Evolutionary conservation across 2,329 filamentous ascomycete genomes (phyloP).

Genomic region (Graphium sp.): DNA sequence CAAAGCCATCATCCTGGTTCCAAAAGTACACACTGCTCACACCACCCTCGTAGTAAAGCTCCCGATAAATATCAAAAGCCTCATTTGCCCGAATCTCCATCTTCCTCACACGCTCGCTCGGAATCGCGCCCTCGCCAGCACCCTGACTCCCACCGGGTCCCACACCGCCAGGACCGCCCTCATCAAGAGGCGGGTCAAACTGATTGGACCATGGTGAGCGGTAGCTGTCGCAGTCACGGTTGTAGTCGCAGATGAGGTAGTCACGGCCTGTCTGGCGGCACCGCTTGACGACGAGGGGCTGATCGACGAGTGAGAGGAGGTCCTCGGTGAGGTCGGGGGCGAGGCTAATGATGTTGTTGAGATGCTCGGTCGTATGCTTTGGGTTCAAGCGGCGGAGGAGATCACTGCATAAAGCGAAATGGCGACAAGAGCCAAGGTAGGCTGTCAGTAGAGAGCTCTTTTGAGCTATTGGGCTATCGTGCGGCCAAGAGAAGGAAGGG

Average conservation of each 20-base stretch:
- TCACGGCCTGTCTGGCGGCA: slow-evolving; percentile 83
- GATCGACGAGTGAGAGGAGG: slow-evolving; percentile 92
- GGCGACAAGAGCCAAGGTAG: slow-evolving; percentile 7
- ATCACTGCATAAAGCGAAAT: slow-evolving; percentile 47
- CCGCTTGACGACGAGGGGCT: slow-evolving; percentile 72
- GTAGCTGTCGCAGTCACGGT: slow-evolving; percentile 95
- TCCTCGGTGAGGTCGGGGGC: slow-evolving; percentile 91
- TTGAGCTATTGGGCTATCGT: too few relatives aligned
- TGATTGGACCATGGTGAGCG: slow-evolving; percentile 98
- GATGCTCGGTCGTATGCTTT: slow-evolving; percentile 75
- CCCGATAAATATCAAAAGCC: slow-evolving; percentile 91
- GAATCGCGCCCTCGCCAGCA: slow-evolving; percentile 64
- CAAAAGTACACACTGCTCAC: slow-evolving; percentile 95
- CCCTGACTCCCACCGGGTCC: slow-evolving; percentile 35
- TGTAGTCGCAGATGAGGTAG: slow-evolving; percentile 98
- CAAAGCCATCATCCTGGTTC: slow-evolving; percentile 96
- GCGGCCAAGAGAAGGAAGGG: slow-evolving; percentile 3
- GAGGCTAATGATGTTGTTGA: slow-evolving; percentile 74
- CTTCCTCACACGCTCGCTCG: slow-evolving; percentile 77
- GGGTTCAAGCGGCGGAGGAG: slow-evolving; percentile 96
- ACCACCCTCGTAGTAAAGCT: slow-evolving; percentile 93
- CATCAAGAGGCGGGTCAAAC: slow-evolving; percentile 79
- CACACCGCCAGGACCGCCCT: slow-evolving; percentile 25
- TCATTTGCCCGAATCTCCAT: slow-evolving; percentile 92
- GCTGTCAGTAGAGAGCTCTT: too few relatives aligned